These are phyloP conservation scores for Pleochaeta shiraiana DNA, from an alignment of 2,329 filamentous ascomycete genomes.

Conservation along the genomic window DNA sequence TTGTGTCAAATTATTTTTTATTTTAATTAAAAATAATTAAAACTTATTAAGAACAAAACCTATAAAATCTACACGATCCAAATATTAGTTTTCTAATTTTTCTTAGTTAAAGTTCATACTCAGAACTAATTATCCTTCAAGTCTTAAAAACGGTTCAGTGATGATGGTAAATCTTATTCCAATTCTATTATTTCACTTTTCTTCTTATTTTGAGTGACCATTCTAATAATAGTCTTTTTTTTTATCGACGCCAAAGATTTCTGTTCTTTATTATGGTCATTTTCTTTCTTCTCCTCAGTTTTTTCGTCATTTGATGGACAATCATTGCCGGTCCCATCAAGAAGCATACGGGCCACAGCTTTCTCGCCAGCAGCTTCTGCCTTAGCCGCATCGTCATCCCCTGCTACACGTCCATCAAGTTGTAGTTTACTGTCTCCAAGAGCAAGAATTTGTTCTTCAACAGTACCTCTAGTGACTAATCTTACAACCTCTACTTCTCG, in stretches of 20 bases:
- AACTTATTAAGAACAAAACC: too few species aligned
- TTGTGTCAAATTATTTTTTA: too few species aligned
- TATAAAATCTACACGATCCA: too few species aligned
- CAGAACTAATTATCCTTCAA: too few species aligned
- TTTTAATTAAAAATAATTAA: too few species aligned
- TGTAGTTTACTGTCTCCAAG: slow-evolving; percentile 85
- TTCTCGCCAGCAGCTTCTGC: slow-evolving; percentile 19
- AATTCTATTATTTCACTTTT: background rate
- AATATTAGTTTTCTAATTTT: too few species aligned
- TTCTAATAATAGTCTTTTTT: slow-evolving; percentile 3
- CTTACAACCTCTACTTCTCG: slow-evolving; percentile 78
- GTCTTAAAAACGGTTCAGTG: too few species aligned
- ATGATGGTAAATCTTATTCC: too few species aligned
- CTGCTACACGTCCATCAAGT: slow-evolving; percentile 54
- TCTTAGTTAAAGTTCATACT: too few species aligned
- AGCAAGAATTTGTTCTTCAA: slow-evolving; percentile 85
- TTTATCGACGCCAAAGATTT: background rate
- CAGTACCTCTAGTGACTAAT: slow-evolving; percentile 57
- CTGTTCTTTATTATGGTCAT: background rate
- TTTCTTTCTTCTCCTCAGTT: background rate
- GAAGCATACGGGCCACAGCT: slow-evolving; percentile 15
- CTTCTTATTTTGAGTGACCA: slow-evolving; percentile 1
- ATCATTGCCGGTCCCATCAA: slow-evolving; percentile 9
- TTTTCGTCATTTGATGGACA: slow-evolving; percentile 1
- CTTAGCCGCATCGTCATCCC: slow-evolving; percentile 27